Evolutionary conservation across 192 early-diverging fungal genomes (phyloP).

Genomic region (Phycomyces nitens): DNA sequence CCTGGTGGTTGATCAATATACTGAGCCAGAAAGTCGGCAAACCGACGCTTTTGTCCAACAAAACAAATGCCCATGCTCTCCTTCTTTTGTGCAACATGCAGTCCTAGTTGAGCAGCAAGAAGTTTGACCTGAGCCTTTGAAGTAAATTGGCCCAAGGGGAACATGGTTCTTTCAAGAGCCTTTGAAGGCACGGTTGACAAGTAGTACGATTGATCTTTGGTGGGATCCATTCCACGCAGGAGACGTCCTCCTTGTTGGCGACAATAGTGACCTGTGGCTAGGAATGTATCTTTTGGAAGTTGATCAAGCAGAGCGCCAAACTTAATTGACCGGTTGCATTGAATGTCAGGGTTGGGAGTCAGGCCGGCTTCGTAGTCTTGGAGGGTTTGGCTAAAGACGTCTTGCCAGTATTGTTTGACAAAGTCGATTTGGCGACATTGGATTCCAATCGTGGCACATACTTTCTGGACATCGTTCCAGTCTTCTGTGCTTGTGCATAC

Average conservation of each 20-base stretch:
- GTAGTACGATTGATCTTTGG: conserved; percentile 96
- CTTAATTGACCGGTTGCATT: conserved; percentile 90
- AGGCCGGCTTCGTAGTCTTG: conserved; percentile 62
- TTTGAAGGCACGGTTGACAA: conserved; percentile 60
- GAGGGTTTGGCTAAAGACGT: conserved; percentile 82
- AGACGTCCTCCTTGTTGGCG: conserved; percentile 38
- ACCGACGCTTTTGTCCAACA: conserved; percentile 76
- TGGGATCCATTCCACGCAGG: conserved; percentile 53
- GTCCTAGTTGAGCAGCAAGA: conserved; percentile 53
- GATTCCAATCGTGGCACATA: conserved; percentile 68
- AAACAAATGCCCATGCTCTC: conserved; percentile 98
- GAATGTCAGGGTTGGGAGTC: conserved; percentile 92
- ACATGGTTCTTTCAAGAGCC: conserved; percentile 52
- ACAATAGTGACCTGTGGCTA: conserved; percentile 55
- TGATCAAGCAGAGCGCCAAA: conserved; percentile 81
- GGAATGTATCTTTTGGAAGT: conserved; percentile 27
- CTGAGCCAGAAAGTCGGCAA: conserved; percentile 62
- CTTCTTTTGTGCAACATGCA: conserved; percentile 61
- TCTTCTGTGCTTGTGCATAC: conserved; percentile 75
- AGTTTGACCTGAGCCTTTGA: conserved; percentile 71
- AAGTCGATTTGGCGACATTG: conserved; percentile 63
- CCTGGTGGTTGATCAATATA: conserved; percentile 32
- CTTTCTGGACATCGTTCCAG: conserved; percentile 71
- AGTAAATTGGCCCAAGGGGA: conserved; percentile 74
- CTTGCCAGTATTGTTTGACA: conserved; percentile 87